These are phyloP conservation scores for Myxozyma neotropica DNA, from an alignment of 805 yeast genomes.

Conservation along the genomic window DNA sequence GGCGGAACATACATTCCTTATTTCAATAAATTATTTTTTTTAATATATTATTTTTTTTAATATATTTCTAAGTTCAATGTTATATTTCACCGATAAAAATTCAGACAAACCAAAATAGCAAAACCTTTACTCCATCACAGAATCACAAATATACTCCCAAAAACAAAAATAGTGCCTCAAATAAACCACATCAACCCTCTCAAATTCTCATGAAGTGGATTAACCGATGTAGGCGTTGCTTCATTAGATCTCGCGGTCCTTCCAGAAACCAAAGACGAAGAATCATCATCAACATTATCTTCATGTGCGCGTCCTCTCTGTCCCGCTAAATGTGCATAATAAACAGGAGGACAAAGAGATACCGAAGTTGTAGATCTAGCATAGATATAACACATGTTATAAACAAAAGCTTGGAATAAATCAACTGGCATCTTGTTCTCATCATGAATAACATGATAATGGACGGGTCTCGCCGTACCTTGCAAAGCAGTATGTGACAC, in stretches of 20 bases:
- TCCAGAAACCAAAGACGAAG: conserved; percentile 10
- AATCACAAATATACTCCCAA: neutral
- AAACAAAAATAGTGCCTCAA: no score
- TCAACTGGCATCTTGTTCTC: conserved; percentile 38
- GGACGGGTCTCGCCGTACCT: conserved; percentile 45
- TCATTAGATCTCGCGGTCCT: conserved; percentile 5
- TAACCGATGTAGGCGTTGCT: neutral
- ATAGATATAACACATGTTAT: conserved; percentile 41
- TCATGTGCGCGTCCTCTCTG: conserved; percentile 43
- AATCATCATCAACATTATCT: conserved; percentile 8
- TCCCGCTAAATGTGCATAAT: conserved; percentile 41
- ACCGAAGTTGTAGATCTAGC: conserved; percentile 44
- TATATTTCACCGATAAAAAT: neutral
- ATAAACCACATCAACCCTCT: conserved; percentile 18
- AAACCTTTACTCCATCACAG: neutral
- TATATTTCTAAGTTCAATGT: neutral
- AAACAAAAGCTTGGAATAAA: conserved; percentile 34
- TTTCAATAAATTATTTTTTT: no score
- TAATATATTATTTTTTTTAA: neutral
- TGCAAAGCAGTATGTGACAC: conserved; percentile 44
- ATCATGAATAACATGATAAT: conserved; percentile 42
- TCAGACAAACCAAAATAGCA: neutral
- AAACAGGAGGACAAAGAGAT: conserved; percentile 44
- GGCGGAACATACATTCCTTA: conserved; percentile 16
- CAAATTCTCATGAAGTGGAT: conserved; percentile 11